Base-by-base conservation (phyloP, 2,329 filamentous ascomycete genomes). In the Sporothrix phasma region DNA sequence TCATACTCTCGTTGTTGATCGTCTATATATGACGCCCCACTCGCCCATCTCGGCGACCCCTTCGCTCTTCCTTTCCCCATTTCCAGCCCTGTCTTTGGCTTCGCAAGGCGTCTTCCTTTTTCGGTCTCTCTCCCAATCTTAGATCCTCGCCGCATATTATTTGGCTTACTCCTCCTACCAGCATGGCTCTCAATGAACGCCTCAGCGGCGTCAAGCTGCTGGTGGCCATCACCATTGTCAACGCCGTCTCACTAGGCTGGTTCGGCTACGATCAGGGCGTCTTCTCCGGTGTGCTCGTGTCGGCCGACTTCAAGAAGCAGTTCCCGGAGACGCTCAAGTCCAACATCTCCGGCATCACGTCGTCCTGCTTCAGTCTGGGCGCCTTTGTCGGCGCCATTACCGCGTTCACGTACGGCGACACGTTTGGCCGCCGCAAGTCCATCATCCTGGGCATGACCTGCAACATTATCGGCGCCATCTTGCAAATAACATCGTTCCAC, bases 271-370 rank as follows among this genome's bases (percentile, higher is more conserved):
- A 69, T 37, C 69, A 78, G 71, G 76, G 76, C 2, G 76, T 78
- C 7, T 78, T 78, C 61, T 75, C 76, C 0, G 76, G 76, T 5
- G 76, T 77, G 3, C 70, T 78, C 1, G 74, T 78, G 15, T 77
- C 76, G 17, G 67, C 69, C 5, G 73, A 78, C 66, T 78, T 78
- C 66, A 72, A 75, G 56, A 65, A 69, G 11, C 67, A 69, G 19
- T 78, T 78, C 61, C 76, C 76, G 2, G 67, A 76, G 62, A 75
- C 73, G 0, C 68, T 68, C 15, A 65, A 78, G 34, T 71, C 76
- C 8, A 75, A 74, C 61, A 74, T 79, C 37, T 78, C 76, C 0
- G 77, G 77, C 6, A 78, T 78, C 56, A 76, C 74, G 0, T 77
- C 77, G 1, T 78, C 76, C 62, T 77, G 75, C 64, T 79, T 79